A percentile compares a stretch with the other conserved stretches of the same genome.
These are phyloP conservation scores for Conringia planisiliqua DNA, from an alignment of 345 rosid genomes.

Conservation along the genomic window DNA sequence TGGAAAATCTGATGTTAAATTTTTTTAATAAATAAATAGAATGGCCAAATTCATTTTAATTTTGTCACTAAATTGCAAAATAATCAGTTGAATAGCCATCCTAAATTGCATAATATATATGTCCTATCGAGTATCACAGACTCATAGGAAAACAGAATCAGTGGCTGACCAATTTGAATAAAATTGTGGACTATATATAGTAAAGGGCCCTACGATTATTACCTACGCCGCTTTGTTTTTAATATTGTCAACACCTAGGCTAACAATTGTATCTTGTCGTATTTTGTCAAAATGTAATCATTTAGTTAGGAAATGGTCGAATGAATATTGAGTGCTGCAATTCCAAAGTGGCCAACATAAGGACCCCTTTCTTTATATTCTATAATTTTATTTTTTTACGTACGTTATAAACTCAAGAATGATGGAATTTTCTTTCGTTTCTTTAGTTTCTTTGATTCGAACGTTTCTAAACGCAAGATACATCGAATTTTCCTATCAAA, in stretches of 20 bases:
- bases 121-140: background rate
- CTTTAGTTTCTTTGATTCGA: background rate
- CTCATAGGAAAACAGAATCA: background rate
- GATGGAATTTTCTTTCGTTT: background rate
- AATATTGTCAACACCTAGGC: background rate
- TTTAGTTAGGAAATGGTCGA: constrained; percentile 1
- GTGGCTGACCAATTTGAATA: background rate
- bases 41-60: no score
- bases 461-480: background rate
- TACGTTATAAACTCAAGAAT: background rate
- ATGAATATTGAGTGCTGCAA: constrained; percentile 14
- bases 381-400: background rate
- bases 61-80: no score
- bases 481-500: background rate
- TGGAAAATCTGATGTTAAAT: no score
- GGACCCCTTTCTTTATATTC: background rate
- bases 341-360: constrained; percentile 22
- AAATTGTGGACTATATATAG: background rate
- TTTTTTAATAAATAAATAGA: no score
- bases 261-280: background rate
- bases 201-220: background rate
- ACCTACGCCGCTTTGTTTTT: background rate
- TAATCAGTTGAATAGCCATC: no score
- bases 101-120: no score
- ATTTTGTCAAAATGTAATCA: constrained; percentile 13